phyloP scores from a whole-genome alignment of 352 stramenopile genomes.

The Halophytophthora batemanensis region DNA sequence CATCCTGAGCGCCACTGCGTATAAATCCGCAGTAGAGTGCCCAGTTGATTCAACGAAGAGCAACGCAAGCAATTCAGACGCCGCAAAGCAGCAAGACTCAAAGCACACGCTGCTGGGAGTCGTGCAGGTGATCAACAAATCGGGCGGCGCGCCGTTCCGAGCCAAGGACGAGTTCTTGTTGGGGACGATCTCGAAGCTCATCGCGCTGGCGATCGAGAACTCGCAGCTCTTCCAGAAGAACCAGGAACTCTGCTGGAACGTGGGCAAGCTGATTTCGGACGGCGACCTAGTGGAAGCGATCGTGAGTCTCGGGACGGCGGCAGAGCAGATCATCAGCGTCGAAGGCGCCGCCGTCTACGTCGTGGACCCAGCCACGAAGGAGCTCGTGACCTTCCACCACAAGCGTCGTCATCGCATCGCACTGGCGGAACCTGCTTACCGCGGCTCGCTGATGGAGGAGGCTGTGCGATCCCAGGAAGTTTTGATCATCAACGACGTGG shows the following conservation, averaged over 20 bases:
- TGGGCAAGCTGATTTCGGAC: constrained; percentile 60
- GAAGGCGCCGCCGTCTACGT: constrained; percentile 69
- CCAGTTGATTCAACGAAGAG: not conserved
- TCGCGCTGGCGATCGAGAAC: constrained; percentile 77
- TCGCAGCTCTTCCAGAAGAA: constrained; percentile 81
- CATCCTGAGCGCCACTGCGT: constrained; percentile 50
- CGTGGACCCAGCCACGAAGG: constrained; percentile 30
- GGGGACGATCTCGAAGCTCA: constrained; percentile 72
- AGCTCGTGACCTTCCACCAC: constrained; percentile 71
- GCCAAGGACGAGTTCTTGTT: constrained; percentile 79
- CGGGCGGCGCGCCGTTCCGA: constrained; percentile 65
- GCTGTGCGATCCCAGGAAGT: constrained; percentile 42
- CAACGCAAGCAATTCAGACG: not conserved
- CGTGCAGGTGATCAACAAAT: constrained; percentile 84
- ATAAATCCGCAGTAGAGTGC: constrained; percentile 14
- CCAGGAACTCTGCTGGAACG: constrained; percentile 58
- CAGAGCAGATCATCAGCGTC: constrained; percentile 72
- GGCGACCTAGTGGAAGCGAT: constrained; percentile 62
- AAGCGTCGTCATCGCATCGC: constrained; percentile 61
- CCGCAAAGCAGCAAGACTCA: constrained; percentile 1
- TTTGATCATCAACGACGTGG: constrained; percentile 65
- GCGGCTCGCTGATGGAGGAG: constrained; percentile 48
- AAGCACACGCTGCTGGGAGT: constrained; percentile 59
- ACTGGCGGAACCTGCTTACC: constrained; percentile 47
- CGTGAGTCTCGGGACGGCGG: constrained; percentile 43